Conservation (phyloP, 495 filamentous ascomycete species). For the Penicillium canescens region DNA sequence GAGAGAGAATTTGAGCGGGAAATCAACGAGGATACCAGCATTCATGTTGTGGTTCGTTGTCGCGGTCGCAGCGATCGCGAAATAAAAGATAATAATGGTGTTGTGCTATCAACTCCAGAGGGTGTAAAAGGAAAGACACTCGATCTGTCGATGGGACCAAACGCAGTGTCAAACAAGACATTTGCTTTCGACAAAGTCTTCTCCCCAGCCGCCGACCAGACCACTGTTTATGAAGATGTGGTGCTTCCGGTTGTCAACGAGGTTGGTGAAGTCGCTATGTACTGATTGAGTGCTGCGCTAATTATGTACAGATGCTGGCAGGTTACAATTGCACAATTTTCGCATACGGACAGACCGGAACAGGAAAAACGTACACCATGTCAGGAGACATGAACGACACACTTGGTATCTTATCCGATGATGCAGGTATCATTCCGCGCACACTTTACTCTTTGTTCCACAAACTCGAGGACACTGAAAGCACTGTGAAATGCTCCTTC, state of each 20-base stretch:
- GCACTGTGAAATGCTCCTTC: constrained; percentile 94
- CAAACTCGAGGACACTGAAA: constrained; percentile 83
- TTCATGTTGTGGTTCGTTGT: constrained; percentile 95
- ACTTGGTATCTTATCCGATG: constrained; percentile 80
- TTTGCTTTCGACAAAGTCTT: constrained; percentile 98
- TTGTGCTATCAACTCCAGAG: constrained; percentile 78
- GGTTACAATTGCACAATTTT: constrained; percentile 99
- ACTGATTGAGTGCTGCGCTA: constrained; percentile 2
- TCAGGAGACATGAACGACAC: constrained; percentile 93
- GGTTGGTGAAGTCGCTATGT: constrained; percentile 47
- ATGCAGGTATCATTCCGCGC: constrained; percentile 91
- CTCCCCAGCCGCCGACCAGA: constrained; percentile 91
- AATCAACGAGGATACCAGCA: constrained; percentile 82
- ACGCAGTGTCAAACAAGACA: constrained; percentile 88
- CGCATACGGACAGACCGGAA: constrained; percentile 96
- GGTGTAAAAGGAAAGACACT: constrained; percentile 81
- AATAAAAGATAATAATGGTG: constrained; percentile 86
- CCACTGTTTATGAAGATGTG: constrained; percentile 90
- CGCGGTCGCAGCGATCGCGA: constrained; percentile 91
- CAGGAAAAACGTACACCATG: constrained; percentile 99
- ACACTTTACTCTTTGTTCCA: constrained; percentile 82
- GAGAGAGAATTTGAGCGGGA: constrained; percentile 78
- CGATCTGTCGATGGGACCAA: constrained; percentile 89
- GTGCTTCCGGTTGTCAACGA: constrained; percentile 90
- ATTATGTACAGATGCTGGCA: constrained; percentile 69